Evolutionary conservation across 441 rosid genomes (phyloP).

Genomic region (Lepidium campestre): DNA sequence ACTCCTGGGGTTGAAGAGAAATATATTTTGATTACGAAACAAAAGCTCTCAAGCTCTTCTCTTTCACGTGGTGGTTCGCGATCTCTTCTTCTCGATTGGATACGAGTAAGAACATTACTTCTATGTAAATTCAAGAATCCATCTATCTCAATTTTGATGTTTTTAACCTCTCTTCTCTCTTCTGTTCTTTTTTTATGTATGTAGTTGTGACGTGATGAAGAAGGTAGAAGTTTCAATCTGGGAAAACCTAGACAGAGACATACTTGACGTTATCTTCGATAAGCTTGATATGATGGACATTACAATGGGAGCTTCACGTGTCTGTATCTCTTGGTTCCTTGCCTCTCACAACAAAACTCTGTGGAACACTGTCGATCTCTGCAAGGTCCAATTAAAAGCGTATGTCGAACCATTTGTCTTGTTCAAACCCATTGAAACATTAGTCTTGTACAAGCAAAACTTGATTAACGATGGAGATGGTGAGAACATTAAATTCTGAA

Average conservation of each 20-base stretch:
- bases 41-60: too few species aligned
- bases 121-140: neutral
- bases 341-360: conserved; percentile 12
- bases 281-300: conserved; percentile 1
- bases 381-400: neutral
- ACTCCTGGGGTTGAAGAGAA: too few species aligned
- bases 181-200: neutral
- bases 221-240: neutral
- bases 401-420: too few species aligned
- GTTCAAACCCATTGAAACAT: too few species aligned
- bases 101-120: too few species aligned
- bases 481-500: neutral
- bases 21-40: too few species aligned
- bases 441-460: too few species aligned
- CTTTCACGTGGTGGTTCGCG: too few species aligned
- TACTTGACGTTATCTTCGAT: neutral
- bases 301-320: neutral
- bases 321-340: conserved; percentile 9
- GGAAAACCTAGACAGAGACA: neutral
- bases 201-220: conserved; percentile 2
- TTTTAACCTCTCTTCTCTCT: neutral
- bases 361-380: neutral
- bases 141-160: neutral
- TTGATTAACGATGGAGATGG: neutral
- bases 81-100: too few species aligned